phyloP scores from a whole-genome alignment of 306 rosid species.

The Inga leiocalycina region DNA sequence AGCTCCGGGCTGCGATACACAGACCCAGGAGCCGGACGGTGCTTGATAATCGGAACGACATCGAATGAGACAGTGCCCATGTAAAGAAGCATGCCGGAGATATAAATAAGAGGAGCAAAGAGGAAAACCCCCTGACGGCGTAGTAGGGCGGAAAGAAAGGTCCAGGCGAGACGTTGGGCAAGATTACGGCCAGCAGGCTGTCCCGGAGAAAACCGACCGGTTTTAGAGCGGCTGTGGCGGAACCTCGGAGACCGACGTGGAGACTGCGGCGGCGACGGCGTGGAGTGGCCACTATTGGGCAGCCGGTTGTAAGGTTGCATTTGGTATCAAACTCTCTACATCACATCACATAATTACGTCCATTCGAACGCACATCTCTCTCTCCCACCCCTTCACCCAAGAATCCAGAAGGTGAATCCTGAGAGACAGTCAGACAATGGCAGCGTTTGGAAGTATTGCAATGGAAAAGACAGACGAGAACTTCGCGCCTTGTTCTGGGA shows the following conservation, averaged over 20 bases:
- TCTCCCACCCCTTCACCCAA: slow-evolving; percentile 18
- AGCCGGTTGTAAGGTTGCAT: slow-evolving; percentile 93
- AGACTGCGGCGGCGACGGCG: slow-evolving; percentile 91
- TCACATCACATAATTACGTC: slow-evolving; percentile 25
- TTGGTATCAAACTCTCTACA: slow-evolving; percentile 44
- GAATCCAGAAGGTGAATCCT: slow-evolving; percentile 14
- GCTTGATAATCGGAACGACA: slow-evolving; percentile 81
- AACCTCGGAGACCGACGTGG: slow-evolving; percentile 87
- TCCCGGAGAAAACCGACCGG: slow-evolving; percentile 57
- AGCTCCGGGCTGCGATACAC: slow-evolving; percentile 89
- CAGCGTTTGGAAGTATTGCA: slow-evolving; percentile 29
- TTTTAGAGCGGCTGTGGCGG: slow-evolving; percentile 65
- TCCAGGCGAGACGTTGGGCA: slow-evolving; percentile 82
- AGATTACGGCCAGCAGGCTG: slow-evolving; percentile 51
- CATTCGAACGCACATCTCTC: neutral
- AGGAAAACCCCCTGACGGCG: slow-evolving; percentile 94
- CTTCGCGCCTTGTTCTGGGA: slow-evolving; percentile 11
- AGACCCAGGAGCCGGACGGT: slow-evolving; percentile 89
- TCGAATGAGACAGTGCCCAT: slow-evolving; percentile 97
- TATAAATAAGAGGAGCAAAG: slow-evolving; percentile 93
- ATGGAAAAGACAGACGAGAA: slow-evolving; percentile 16
- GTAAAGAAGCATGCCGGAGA: slow-evolving; percentile 91
- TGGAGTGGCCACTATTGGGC: slow-evolving; percentile 89
- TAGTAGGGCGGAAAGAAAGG: slow-evolving; percentile 76
- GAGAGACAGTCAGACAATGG: slow-evolving; percentile 27